Base-by-base conservation (phyloP, 2,329 filamentous ascomycete genomes). In the Aschersonia sp. region DNA sequence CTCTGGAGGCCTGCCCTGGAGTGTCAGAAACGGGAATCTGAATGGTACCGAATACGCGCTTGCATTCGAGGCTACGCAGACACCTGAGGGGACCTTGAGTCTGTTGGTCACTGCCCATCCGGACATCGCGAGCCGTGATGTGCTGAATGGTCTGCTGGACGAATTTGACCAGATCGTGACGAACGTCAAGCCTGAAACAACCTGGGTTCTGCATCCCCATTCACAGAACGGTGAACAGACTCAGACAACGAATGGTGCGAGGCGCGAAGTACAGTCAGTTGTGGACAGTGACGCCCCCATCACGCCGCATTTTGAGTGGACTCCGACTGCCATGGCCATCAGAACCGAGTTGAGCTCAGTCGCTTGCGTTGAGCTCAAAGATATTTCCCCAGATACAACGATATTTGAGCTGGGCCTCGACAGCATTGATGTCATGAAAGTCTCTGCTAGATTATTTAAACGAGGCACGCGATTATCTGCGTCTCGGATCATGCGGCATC, bases 361-460 rank as follows among this genome's bases (percentile, higher is more conserved):
- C 5, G 76, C 81, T 1, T 73, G 71, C 0, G 58, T 81, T 0
- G 59, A 73, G 0, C 59, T 63, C 4, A 59, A 69, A 2, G 63
- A 71, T 0, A 66, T 95, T 39, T 60, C 65, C 2, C 73, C 76
- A 46, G 63, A 69, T 6, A 78, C 77, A 0, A 83, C 83, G 0
- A 77, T 95, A 9, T 81, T 94, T 40, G 81, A 90, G 54, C 72
- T 95, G 32, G 89, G 89, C 0, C 72, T 95, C 6, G 90, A 95
- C 66, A 95, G 89, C 57, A 94, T 95, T 49, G 89, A 95, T 62
- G 77, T 84, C 2, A 90, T 95, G 61, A 94, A 87, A 56, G 67
- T 95, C 0, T 83, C 85, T 0, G 81, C 87, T 0, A 74, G 79
- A 47, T 69, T 95, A 2, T 83, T 76, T 52, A 75, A 72, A 43